phyloP scores from a whole-genome alignment of 2,329 filamentous ascomycete species.

The Kalmusia sp. region DNA sequence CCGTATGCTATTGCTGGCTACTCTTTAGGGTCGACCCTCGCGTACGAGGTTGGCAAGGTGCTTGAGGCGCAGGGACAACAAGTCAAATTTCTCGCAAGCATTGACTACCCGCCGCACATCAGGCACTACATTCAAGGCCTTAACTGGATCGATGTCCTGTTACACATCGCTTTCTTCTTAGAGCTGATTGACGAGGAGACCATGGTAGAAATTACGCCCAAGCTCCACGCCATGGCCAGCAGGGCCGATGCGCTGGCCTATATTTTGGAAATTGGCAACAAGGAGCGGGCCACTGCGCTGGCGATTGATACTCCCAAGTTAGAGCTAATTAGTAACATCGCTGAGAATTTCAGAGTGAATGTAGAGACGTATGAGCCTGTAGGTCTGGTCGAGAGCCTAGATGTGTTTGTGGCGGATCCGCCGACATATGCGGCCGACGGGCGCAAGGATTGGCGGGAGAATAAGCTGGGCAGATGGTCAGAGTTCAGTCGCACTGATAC shows the following conservation, averaged over 20 bases:
- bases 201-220: neutral
- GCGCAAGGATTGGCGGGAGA: constrained; percentile 40
- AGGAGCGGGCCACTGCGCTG: constrained; percentile 42
- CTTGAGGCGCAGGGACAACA: constrained; percentile 47
- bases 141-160: constrained; percentile 47
- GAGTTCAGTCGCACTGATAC: constrained; percentile 19
- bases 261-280: constrained; percentile 22
- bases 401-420: constrained; percentile 53
- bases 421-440: constrained; percentile 34
- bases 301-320: constrained; percentile 45
- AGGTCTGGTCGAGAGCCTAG: constrained; percentile 46
- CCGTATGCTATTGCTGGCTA: constrained; percentile 63
- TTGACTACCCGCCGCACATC: constrained; percentile 60
- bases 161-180: constrained; percentile 53
- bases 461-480: constrained; percentile 24
- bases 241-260: constrained; percentile 11
- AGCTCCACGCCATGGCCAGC: constrained; percentile 20
- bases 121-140: constrained; percentile 52
- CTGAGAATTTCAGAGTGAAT: neutral
- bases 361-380: constrained; percentile 47
- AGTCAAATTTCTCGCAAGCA: constrained; percentile 54
- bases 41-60: constrained; percentile 59
- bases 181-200: constrained; percentile 46
- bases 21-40: constrained; percentile 58
- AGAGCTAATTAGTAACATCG: neutral